Conservation (phyloP, 2,329 filamentous ascomycete species). For the Aspergillus cejpii region DNA sequence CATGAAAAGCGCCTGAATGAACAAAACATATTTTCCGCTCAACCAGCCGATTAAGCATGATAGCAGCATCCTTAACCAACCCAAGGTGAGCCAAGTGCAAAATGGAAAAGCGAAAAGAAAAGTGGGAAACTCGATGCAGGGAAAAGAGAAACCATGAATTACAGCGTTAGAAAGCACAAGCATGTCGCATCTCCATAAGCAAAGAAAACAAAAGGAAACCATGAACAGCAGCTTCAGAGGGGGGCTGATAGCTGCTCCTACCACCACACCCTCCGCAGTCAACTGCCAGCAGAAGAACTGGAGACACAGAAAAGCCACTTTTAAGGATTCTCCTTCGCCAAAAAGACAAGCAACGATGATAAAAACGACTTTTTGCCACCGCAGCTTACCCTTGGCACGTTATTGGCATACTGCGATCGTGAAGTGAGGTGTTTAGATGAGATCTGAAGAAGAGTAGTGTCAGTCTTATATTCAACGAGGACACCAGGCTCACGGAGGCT, state of each 20-base stretch:
- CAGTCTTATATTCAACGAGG: no score
- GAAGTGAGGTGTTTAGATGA: constrained; percentile 38
- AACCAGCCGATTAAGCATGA: constrained; percentile 34
- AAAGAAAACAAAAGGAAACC: constrained; percentile 34
- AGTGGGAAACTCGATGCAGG: constrained; percentile 25
- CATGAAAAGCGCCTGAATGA: constrained; percentile 22
- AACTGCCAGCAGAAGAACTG: constrained; percentile 27
- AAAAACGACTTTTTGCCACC: constrained; percentile 22
- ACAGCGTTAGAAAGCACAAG: constrained; percentile 33
- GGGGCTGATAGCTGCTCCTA: constrained; percentile 6
- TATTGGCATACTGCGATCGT: constrained; percentile 33
- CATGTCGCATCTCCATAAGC: constrained; percentile 36
- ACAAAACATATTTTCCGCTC: constrained; percentile 36
- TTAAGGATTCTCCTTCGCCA: constrained; percentile 28
- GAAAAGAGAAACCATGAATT: constrained; percentile 30
- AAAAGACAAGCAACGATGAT: constrained; percentile 25
- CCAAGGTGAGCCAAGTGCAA: constrained; percentile 34
- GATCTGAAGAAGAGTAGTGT: constrained; percentile 24
- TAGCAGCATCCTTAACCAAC: constrained; percentile 34
- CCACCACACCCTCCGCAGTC: constrained; percentile 13
- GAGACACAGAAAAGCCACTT: constrained; percentile 39
- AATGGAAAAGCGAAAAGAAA: constrained; percentile 22
- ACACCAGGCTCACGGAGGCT: no score
- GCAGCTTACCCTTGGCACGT: constrained; percentile 24
- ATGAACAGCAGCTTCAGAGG: constrained; percentile 21